phyloP scores from a whole-genome alignment of 2,329 filamentous ascomycete species.

The Lecanicillium sp. region DNA sequence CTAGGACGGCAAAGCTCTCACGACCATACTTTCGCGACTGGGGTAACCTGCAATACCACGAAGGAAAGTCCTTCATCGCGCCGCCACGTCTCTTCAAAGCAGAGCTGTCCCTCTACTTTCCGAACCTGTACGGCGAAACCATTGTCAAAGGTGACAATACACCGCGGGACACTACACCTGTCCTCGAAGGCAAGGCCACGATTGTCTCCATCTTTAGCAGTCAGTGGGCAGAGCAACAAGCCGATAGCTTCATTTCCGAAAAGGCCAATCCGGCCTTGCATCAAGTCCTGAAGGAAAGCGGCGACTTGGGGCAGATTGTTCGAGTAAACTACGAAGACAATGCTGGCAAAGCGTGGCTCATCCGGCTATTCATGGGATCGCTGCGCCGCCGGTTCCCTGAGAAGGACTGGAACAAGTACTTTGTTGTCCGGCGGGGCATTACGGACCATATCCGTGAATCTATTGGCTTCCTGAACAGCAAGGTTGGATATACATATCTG shows the following conservation, averaged over 20 bases:
- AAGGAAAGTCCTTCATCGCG: constrained; percentile 87
- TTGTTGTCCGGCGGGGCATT: constrained; percentile 50
- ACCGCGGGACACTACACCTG: constrained; percentile 62
- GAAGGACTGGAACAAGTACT: constrained; percentile 51
- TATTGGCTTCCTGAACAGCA: constrained; percentile 71
- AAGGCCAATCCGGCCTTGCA: constrained; percentile 63
- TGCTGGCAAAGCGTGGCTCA: constrained; percentile 51
- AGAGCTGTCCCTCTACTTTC: constrained; percentile 82
- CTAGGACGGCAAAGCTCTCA: constrained; percentile 63
- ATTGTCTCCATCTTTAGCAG: constrained; percentile 77
- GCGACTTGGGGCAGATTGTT: constrained; percentile 61
- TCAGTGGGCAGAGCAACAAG: constrained; percentile 79
- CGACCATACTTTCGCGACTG: constrained; percentile 96
- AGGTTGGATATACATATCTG: constrained; percentile 90
- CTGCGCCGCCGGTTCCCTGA: constrained; percentile 41
- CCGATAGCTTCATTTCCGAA: constrained; percentile 58
- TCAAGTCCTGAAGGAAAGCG: constrained; percentile 45
- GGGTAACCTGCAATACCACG: constrained; percentile 71
- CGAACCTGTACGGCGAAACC: constrained; percentile 78
- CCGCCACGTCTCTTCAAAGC: constrained; percentile 77
- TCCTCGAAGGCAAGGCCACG: constrained; percentile 64
- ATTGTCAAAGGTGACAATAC: constrained; percentile 47
- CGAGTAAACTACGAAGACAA: constrained; percentile 87
- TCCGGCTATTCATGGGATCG: constrained; percentile 47
- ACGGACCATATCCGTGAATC: constrained; percentile 53